Conservation (phyloP, 345 rosid species). For the Punica granatum region DNA sequence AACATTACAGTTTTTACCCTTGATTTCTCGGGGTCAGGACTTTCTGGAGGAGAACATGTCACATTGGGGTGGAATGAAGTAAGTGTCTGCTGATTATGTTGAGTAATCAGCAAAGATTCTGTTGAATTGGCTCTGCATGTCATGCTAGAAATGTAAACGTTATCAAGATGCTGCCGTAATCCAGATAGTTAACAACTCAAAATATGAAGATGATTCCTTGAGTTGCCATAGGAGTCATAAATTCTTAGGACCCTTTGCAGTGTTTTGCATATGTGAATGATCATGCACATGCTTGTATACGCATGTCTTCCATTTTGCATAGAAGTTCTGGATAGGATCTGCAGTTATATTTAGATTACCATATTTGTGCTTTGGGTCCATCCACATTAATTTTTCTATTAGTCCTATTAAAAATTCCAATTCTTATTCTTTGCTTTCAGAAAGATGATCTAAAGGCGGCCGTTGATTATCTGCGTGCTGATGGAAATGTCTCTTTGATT, state of each 20-base stretch:
- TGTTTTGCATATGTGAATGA: not conserved
- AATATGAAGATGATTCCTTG: not conserved
- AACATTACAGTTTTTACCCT: conserved; percentile 86
- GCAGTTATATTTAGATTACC: not conserved
- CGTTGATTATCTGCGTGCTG: conserved; percentile 73
- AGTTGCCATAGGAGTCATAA: not conserved
- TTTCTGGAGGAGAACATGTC: conserved; percentile 84
- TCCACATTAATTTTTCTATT: not conserved
- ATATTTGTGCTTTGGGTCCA: not conserved
- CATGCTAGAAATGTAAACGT: not conserved
- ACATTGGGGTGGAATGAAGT: conserved; percentile 90
- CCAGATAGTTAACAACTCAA: not conserved
- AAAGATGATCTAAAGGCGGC: conserved; percentile 82
- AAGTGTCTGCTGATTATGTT: conserved; percentile 12
- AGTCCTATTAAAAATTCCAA: not conserved
- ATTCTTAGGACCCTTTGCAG: not conserved
- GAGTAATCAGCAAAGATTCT: not conserved
- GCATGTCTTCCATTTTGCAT: not conserved
- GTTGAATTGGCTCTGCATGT: not conserved
- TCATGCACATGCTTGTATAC: not conserved
- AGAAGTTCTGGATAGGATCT: not conserved
- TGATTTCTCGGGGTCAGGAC: conserved; percentile 91
- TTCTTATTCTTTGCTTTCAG: conserved; percentile 25
- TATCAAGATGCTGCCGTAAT: not conserved
- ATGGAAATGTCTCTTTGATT: conserved; percentile 85